Percentiles rank a stretch among this genome's conserved stretches.
phyloP scores from a whole-genome alignment of 495 filamentous ascomycete genomes.

The Xylaria castorea region DNA sequence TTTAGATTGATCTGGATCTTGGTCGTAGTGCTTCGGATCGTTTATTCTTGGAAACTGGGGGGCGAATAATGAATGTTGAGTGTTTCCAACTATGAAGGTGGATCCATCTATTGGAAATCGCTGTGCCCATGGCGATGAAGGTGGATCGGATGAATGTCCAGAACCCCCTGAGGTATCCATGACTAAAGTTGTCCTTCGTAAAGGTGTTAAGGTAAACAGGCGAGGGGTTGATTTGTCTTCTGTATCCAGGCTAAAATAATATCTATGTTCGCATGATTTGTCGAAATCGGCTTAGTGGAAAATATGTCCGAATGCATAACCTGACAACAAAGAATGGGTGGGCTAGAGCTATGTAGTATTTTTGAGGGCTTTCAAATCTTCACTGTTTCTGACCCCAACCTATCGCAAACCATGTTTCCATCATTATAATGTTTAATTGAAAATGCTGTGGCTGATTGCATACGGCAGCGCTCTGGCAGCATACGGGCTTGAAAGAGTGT shows the following conservation, averaged over 20 bases:
- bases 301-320: background rate
- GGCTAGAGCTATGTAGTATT: too few relatives aligned
- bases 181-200: background rate
- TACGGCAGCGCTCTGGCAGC: background rate
- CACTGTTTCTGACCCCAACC: background rate
- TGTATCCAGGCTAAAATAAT: background rate
- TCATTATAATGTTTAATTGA: too few relatives aligned
- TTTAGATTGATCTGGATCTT: background rate
- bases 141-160: background rate
- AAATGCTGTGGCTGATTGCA: background rate
- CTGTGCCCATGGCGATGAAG: constrained; percentile 1
- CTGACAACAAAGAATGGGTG: background rate
- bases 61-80: background rate
- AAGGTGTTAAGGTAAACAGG: background rate
- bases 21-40: background rate
- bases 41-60: background rate
- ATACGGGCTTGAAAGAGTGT: too few relatives aligned
- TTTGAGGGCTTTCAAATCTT: background rate
- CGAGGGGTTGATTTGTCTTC: background rate
- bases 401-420: background rate
- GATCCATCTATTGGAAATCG: background rate
- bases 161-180: background rate
- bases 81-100: background rate
- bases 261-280: background rate
- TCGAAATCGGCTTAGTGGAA: background rate